Percentiles rank a stretch among this genome's conserved stretches.
Evolutionary conservation across 2,329 filamentous ascomycete genomes (phyloP).

Genomic region (Alternaria sp.): DNA sequence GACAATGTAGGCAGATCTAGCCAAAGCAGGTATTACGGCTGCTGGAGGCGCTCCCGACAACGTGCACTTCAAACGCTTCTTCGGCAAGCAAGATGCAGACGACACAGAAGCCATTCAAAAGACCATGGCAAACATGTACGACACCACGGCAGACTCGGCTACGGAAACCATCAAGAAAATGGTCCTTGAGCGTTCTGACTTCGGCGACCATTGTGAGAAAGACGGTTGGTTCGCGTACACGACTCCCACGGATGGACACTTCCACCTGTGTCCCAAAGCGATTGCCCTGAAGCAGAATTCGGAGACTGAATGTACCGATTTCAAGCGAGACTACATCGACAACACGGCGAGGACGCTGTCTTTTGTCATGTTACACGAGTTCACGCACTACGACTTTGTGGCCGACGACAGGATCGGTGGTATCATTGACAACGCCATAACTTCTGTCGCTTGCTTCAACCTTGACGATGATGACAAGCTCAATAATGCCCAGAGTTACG

Average conservation of each 20-base stretch:
- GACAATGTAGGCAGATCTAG: background rate
- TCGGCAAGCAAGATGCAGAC: background rate
- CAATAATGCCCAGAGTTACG: background rate
- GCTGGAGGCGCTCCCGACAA: background rate
- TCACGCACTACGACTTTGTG: background rate
- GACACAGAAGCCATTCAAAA: background rate
- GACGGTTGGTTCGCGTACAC: background rate
- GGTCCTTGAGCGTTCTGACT: background rate
- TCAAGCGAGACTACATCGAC: background rate
- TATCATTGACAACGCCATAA: no score
- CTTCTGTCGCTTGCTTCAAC: background rate
- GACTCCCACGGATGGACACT: background rate
- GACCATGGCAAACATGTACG: background rate
- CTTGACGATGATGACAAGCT: background rate
- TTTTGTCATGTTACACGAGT: background rate
- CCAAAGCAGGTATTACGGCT: background rate
- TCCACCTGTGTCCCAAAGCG: background rate
- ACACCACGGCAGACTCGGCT: background rate
- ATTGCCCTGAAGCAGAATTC: background rate
- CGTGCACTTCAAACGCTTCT: background rate
- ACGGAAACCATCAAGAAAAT: background rate
- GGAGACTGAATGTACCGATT: background rate
- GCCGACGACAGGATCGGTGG: background rate
- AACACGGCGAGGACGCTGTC: background rate
- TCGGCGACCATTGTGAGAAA: background rate